These are phyloP conservation scores for Hymenoscyphus albidus DNA, from an alignment of 2,329 filamentous ascomycete species.

Conservation along the genomic window DNA sequence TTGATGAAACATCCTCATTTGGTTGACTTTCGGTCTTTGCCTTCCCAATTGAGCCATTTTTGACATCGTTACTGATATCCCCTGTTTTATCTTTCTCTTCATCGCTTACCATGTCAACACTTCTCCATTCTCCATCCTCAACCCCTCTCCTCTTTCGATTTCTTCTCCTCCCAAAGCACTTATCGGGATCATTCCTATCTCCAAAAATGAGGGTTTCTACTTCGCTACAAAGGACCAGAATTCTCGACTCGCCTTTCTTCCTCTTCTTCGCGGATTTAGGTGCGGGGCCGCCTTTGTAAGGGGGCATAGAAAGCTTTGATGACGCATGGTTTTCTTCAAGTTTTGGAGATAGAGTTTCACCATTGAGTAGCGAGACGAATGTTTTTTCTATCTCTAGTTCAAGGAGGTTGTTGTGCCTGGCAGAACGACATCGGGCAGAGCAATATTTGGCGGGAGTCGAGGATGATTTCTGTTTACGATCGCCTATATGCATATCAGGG, in stretches of 20 bases:
- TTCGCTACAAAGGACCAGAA: constrained; percentile 47
- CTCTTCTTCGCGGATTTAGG: constrained; percentile 27
- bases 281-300: not conserved
- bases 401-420: constrained; percentile 38
- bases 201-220: constrained; percentile 51
- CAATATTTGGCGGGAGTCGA: constrained; percentile 47
- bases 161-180: constrained; percentile 42
- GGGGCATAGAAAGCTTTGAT: not conserved
- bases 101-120: constrained; percentile 10
- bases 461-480: constrained; percentile 5
- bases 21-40: not conserved
- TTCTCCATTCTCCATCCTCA: constrained; percentile 6
- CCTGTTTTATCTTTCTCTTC: constrained; percentile 36
- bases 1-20: not conserved
- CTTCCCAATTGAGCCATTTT: not conserved
- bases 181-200: constrained; percentile 41
- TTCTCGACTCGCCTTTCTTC: constrained; percentile 48
- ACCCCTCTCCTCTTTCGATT: constrained; percentile 42
- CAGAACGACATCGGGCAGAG: constrained; percentile 52
- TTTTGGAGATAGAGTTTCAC: constrained; percentile 14
- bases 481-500: not conserved
- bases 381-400: constrained; percentile 51
- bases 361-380: constrained; percentile 40
- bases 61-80: not conserved
- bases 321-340: constrained; percentile 24